These are phyloP conservation scores for Pseudotulostoma volvatum DNA, from an alignment of 495 filamentous ascomycete genomes.

Conservation along the genomic window DNA sequence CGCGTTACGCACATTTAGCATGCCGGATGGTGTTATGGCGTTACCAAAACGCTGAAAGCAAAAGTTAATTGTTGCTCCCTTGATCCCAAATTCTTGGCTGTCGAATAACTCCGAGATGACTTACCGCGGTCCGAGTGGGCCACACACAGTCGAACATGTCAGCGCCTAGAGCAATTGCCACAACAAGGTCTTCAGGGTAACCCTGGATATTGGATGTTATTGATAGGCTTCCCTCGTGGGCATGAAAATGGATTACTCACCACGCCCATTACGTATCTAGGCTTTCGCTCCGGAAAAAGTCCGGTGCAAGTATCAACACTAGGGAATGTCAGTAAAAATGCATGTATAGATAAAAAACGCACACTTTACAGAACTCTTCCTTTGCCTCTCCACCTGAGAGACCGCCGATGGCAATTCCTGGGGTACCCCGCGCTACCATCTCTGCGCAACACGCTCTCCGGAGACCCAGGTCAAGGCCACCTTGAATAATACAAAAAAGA, in stretches of 20 bases:
- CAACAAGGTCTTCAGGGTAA: constrained; percentile 87
- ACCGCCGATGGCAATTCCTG: constrained; percentile 91
- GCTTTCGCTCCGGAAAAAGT: constrained; percentile 75
- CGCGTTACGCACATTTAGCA: constrained; percentile 68
- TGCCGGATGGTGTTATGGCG: constrained; percentile 66
- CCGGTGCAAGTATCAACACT: constrained; percentile 76
- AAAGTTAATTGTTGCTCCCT: no score
- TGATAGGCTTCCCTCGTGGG: not conserved
- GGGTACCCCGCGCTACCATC: constrained; percentile 85
- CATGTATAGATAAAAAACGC: no score
- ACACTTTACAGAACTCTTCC: constrained; percentile 44
- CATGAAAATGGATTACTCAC: constrained; percentile 23
- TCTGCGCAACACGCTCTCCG: constrained; percentile 66
- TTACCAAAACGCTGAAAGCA: constrained; percentile 80
- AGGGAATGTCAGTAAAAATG: no score
- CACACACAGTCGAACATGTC: constrained; percentile 99
- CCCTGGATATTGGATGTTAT: constrained; percentile 27
- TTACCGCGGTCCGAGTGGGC: constrained; percentile 82
- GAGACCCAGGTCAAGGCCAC: constrained; percentile 82
- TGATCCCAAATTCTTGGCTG: no score
- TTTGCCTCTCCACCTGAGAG: constrained; percentile 74
- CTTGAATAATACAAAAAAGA: constrained; percentile 98
- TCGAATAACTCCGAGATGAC: constrained; percentile 6
- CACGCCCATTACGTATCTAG: constrained; percentile 96
- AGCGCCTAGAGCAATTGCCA: constrained; percentile 80